These are phyloP conservation scores for Daldinia vernicosa DNA, from an alignment of 495 filamentous ascomycete species.

Conservation along the genomic window DNA sequence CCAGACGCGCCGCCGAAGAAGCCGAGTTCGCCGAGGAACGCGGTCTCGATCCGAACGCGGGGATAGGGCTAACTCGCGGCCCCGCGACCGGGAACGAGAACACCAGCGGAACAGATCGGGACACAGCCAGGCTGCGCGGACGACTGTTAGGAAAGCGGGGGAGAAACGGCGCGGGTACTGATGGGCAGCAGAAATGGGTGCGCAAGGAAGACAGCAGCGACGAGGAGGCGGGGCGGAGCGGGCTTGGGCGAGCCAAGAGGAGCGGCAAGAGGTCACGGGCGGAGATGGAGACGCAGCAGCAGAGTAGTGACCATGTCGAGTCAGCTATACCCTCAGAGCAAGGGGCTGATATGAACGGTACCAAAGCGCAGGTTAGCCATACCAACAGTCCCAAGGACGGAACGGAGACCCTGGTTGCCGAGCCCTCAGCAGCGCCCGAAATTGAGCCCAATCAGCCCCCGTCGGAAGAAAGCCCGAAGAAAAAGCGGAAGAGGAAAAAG, in stretches of 20 bases:
- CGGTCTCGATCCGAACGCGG: constrained; percentile 49
- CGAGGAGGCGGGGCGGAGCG: constrained; percentile 69
- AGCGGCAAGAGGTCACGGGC: constrained; percentile 41
- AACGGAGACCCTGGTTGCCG: constrained; percentile 2
- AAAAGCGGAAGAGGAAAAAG: constrained; percentile 62
- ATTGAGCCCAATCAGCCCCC: neutral
- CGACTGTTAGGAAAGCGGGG: constrained; percentile 46
- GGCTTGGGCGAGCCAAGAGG: constrained; percentile 59
- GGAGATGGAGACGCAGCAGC: constrained; percentile 13
- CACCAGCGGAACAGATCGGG: constrained; percentile 13
- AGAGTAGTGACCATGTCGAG: constrained; percentile 6
- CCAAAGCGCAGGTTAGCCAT: constrained; percentile 9
- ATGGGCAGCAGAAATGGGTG: constrained; percentile 28
- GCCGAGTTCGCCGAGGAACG: constrained; percentile 42
- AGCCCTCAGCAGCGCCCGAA: neutral
- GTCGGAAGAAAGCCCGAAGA: constrained; percentile 53
- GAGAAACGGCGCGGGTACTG: constrained; percentile 4
- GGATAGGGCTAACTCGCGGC: constrained; percentile 43
- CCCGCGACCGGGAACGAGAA: constrained; percentile 1
- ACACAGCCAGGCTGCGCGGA: constrained; percentile 42
- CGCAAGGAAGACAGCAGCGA: constrained; percentile 59
- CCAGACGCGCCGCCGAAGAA: constrained; percentile 26
- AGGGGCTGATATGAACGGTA: constrained; percentile 14
- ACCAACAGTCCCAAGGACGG: neutral
- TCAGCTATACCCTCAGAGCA: neutral